These are phyloP conservation scores for Russula vinacea DNA, from an alignment of 768 basidiomycete genomes.

Conservation along the genomic window DNA sequence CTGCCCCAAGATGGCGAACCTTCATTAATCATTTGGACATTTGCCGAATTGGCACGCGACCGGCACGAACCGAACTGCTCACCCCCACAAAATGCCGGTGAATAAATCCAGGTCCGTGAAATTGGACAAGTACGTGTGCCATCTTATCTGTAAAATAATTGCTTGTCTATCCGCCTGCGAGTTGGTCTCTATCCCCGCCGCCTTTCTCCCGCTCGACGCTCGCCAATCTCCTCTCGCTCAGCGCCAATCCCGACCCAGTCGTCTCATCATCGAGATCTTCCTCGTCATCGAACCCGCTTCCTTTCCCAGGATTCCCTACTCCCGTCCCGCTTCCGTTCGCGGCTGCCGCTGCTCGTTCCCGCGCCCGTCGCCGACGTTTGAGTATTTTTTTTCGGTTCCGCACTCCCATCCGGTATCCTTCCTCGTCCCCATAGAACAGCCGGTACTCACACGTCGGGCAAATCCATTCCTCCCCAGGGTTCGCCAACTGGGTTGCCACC, in stretches of 20 bases:
- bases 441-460: constrained; percentile 93
- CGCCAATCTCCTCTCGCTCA: constrained; percentile 22
- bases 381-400: constrained; percentile 77
- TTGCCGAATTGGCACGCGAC: constrained; percentile 7
- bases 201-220: constrained; percentile 24
- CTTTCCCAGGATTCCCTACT: constrained; percentile 36
- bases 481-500: constrained; percentile 42
- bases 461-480: constrained; percentile 84
- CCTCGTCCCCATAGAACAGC: constrained; percentile 84
- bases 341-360: constrained; percentile 61
- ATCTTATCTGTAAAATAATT: not conserved
- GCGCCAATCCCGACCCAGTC: constrained; percentile 25
- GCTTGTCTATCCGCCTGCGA: not conserved
- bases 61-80: constrained; percentile 5
- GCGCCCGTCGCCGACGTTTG: constrained; percentile 61
- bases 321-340: constrained; percentile 48
- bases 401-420: constrained; percentile 60
- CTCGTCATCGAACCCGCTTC: constrained; percentile 29
- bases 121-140: too few relatives aligned
- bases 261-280: constrained; percentile 26
- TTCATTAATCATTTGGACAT: constrained; percentile 17
- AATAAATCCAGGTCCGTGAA: constrained; percentile 1
- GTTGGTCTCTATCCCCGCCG: constrained; percentile 19
- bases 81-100: constrained; percentile 5
- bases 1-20: constrained; percentile 15